Conservation (phyloP, 345 rosid genomes). For the Gossypium arboreum region DNA sequence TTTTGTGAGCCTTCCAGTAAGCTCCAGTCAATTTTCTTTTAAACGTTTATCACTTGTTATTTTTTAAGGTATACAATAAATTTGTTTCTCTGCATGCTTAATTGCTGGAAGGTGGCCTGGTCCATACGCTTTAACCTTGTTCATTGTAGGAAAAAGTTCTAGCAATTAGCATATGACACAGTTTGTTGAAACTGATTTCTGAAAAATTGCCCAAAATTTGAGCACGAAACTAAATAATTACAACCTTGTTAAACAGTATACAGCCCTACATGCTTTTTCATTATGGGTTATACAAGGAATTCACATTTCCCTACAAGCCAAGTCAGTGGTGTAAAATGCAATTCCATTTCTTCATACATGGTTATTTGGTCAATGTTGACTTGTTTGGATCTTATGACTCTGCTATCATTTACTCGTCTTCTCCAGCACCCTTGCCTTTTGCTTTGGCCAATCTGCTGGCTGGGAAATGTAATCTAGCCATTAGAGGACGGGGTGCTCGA, state of each 20-base stretch:
- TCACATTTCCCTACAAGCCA: constrained; percentile 10
- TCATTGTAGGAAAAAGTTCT: not conserved
- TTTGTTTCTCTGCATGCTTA: not conserved
- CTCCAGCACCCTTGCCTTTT: constrained; percentile 14
- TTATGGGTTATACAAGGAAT: not conserved
- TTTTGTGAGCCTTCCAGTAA: not conserved
- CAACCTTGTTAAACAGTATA: constrained; percentile 1
- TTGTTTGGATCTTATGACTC: constrained; percentile 7
- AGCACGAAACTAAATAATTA: constrained; percentile 10
- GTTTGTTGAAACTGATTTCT: not conserved
- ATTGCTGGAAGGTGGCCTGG: not conserved
- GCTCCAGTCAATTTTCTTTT: not conserved
- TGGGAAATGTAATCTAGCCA: constrained; percentile 67
- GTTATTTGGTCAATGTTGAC: constrained; percentile 15
- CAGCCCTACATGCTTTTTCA: constrained; percentile 4
- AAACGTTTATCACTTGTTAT: not conserved
- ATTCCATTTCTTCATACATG: constrained; percentile 9
- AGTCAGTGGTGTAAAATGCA: constrained; percentile 5
- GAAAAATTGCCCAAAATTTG: constrained; percentile 17
- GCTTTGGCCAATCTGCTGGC: constrained; percentile 47
- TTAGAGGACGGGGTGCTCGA: constrained; percentile 82
- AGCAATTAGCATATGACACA: not conserved
- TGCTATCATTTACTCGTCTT: constrained; percentile 6
- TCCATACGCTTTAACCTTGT: not conserved
- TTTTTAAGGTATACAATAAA: not conserved